A percentile compares a stretch with the other conserved stretches of the same genome.
These are phyloP conservation scores for Geranium incanum DNA, from an alignment of 441 rosid genomes.

Conservation along the genomic window DNA sequence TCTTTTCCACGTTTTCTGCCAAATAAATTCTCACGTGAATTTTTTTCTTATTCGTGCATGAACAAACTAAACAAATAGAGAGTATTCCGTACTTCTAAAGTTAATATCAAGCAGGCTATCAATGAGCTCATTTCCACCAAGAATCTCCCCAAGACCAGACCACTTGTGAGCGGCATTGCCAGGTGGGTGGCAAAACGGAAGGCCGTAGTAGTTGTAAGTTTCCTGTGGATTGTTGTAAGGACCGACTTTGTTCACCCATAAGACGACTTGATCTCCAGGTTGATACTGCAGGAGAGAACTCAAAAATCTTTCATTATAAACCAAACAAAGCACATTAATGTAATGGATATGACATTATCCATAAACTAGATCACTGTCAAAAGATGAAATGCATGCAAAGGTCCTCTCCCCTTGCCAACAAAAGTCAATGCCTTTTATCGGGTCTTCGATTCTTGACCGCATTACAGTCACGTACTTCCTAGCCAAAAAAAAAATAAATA, in stretches of 20 bases:
- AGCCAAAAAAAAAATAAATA: not conserved
- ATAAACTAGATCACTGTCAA: too few relatives aligned
- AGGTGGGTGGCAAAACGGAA: slow-evolving; percentile 80
- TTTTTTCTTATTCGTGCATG: not conserved
- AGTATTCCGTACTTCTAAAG: slow-evolving; percentile 57
- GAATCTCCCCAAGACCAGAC: slow-evolving; percentile 99
- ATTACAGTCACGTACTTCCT: not conserved
- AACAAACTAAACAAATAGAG: slow-evolving; percentile 3
- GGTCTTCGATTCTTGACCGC: not conserved
- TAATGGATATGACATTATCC: too few relatives aligned
- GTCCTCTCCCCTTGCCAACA: not conserved
- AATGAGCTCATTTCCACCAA: slow-evolving; percentile 99
- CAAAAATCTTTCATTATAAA: too few relatives aligned
- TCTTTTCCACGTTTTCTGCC: slow-evolving; percentile 61
- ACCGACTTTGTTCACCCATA: slow-evolving; percentile 98
- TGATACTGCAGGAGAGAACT: slow-evolving; percentile 74
- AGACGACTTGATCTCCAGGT: slow-evolving; percentile 63
- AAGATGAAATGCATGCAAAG: not conserved
- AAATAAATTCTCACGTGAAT: slow-evolving; percentile 6
- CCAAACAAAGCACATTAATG: not conserved
- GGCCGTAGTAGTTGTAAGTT: slow-evolving; percentile 96
- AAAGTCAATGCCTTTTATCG: not conserved
- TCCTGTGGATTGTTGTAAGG: slow-evolving; percentile 99
- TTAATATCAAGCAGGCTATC: slow-evolving; percentile 81
- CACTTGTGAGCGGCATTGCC: slow-evolving; percentile 70